Conservation (phyloP, 352 stramenopile genomes). For the Peronosclerospora sorghi region DNA sequence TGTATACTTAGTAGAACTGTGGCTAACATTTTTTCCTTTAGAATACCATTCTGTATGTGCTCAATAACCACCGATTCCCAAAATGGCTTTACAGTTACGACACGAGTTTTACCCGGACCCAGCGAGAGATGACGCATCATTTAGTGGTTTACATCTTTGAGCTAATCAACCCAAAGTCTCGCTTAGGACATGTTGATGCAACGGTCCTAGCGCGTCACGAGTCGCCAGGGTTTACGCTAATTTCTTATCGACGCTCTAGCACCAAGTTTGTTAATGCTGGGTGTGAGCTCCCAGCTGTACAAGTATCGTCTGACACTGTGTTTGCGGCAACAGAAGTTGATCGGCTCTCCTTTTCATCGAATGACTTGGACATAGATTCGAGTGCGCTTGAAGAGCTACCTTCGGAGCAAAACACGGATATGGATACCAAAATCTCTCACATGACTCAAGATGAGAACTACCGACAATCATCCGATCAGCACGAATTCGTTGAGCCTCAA, state of each 20-base stretch:
- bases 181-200: conserved; percentile 3
- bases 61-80: conserved; percentile 42
- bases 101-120: conserved; percentile 29
- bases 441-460: too few species aligned
- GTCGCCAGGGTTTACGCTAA: conserved; percentile 22
- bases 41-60: conserved; percentile 27
- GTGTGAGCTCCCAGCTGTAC: conserved; percentile 8
- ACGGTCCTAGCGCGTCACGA: conserved; percentile 24
- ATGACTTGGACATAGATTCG: conserved; percentile 5
- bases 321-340: conserved; percentile 3
- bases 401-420: background rate
- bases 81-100: conserved; percentile 48
- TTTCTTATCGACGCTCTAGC: conserved; percentile 26
- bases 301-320: background rate
- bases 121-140: conserved; percentile 38
- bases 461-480: too few species aligned
- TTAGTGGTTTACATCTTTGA: conserved; percentile 32
- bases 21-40: conserved; percentile 1
- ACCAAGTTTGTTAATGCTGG: conserved; percentile 4
- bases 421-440: background rate
- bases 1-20: background rate
- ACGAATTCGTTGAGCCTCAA: too few species aligned
- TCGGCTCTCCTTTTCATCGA: background rate
- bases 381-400: background rate
- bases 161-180: conserved; percentile 2